These are phyloP conservation scores for Flaveria floridana DNA, from an alignment of 140 eudicot genomes.

Conservation along the genomic window DNA sequence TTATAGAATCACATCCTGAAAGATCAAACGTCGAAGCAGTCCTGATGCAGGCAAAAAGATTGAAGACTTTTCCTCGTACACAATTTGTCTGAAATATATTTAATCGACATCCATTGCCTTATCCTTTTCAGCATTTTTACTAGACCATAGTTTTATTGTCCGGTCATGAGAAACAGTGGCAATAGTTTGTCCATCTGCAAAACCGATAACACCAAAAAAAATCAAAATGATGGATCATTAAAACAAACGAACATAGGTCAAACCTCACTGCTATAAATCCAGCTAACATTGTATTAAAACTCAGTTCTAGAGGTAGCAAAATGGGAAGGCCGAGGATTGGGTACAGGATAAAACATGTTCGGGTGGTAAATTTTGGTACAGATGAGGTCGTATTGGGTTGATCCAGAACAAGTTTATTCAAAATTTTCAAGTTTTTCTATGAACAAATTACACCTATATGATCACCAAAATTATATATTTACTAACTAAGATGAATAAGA, in stretches of 20 bases:
- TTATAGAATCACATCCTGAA: neutral
- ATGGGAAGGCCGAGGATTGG: neutral
- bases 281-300: neutral
- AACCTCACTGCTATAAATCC: neutral
- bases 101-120: constrained; percentile 80
- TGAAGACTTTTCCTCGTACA: neutral
- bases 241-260: neutral
- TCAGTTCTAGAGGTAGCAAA: neutral
- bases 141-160: constrained; percentile 81
- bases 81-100: neutral
- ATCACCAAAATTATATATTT: neutral
- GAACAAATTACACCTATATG: neutral
- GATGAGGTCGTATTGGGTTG: neutral
- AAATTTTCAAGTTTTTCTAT: neutral
- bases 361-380: neutral
- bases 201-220: constrained; percentile 12
- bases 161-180: constrained; percentile 90
- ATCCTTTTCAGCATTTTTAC: constrained; percentile 52
- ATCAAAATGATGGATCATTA: neutral
- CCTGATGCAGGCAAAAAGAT: neutral
- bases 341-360: neutral
- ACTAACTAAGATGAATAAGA: neutral
- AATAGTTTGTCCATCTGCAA: constrained; percentile 83
- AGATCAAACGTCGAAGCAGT: constrained; percentile 3
- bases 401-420: neutral